These are phyloP conservation scores for Hansenula lynferdii DNA, from an alignment of 1,139 yeast species.

Conservation along the genomic window DNA sequence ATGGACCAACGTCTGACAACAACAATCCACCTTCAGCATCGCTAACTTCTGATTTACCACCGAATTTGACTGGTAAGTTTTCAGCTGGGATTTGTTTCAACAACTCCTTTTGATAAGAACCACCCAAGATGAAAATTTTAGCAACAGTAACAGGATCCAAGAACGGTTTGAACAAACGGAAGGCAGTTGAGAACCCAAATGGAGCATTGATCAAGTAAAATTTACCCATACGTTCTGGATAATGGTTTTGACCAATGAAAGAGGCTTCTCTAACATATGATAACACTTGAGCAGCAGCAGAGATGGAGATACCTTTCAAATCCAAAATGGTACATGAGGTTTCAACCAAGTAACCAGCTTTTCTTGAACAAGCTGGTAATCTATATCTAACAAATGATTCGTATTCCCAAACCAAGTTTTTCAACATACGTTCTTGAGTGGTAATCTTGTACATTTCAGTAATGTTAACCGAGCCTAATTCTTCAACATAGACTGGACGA, in stretches of 20 bases:
- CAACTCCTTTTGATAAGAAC: conserved; percentile 73
- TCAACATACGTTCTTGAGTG: conserved; percentile 92
- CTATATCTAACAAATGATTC: conserved; percentile 82
- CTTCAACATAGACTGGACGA: conserved; percentile 92
- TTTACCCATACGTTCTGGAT: conserved; percentile 99
- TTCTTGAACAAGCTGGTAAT: conserved; percentile 92
- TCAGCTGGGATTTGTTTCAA: conserved; percentile 90
- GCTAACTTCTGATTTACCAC: conserved; percentile 68
- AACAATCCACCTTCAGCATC: conserved; percentile 76
- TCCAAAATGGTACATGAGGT: conserved; percentile 96
- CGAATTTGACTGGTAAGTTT: conserved; percentile 87
- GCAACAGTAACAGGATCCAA: conserved; percentile 98
- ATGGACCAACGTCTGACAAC: conserved; percentile 91
- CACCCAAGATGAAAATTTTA: conserved; percentile 84
- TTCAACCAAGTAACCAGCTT: conserved; percentile 72
- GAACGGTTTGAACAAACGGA: conserved; percentile 85
- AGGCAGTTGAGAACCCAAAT: conserved; percentile 93
- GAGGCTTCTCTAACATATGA: conserved; percentile 92
- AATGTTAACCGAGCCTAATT: conserved; percentile 85
- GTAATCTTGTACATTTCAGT: conserved; percentile 91
- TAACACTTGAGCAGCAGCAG: conserved; percentile 80
- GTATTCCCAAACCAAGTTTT: conserved; percentile 96
- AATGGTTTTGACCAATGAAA: conserved; percentile 90
- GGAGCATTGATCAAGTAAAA: conserved; percentile 96
- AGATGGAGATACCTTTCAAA: conserved; percentile 86